Conservation (phyloP, 2,329 filamentous ascomycete species). For the Monosporascus sp. region DNA sequence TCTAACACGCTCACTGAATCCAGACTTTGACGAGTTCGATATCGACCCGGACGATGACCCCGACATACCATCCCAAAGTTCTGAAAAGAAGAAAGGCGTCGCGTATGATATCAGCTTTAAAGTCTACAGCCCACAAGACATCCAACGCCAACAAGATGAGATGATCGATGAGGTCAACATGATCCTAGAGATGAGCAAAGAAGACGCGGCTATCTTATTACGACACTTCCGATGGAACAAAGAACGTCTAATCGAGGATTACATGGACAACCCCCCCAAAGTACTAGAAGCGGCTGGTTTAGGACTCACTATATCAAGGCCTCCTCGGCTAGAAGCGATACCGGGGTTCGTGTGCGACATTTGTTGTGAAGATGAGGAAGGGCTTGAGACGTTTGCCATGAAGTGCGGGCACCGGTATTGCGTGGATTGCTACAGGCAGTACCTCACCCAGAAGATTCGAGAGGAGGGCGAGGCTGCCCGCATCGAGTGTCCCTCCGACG, state of each 20-base stretch:
- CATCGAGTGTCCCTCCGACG: slow-evolving; percentile 87
- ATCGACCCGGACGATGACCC: slow-evolving; percentile 49
- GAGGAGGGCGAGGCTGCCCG: slow-evolving; percentile 93
- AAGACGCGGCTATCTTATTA: slow-evolving; percentile 85
- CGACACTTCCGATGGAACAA: slow-evolving; percentile 94
- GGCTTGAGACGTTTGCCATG: slow-evolving; percentile 82
- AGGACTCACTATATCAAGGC: slow-evolving; percentile 55
- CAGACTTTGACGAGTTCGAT: slow-evolving; percentile 58
- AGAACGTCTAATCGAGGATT: slow-evolving; percentile 87
- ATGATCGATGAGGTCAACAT: slow-evolving; percentile 87
- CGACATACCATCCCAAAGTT: slow-evolving; percentile 56
- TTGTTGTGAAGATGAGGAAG: slow-evolving; percentile 83
- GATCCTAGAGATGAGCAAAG: slow-evolving; percentile 83
- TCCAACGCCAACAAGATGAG: slow-evolving; percentile 77
- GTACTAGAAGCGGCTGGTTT: slow-evolving; percentile 82
- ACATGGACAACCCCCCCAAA: slow-evolving; percentile 83
- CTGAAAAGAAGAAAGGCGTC: slow-evolving; percentile 62
- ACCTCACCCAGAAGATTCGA: slow-evolving; percentile 86
- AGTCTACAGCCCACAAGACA: slow-evolving; percentile 74
- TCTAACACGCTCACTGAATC: not conserved
- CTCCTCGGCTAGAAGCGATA: slow-evolving; percentile 65
- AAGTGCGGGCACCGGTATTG: slow-evolving; percentile 94
- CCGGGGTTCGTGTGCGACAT: slow-evolving; percentile 88
- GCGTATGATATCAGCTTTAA: slow-evolving; percentile 82
- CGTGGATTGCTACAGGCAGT: slow-evolving; percentile 86